These are phyloP conservation scores for Acidiella bohemica DNA, from an alignment of 495 filamentous ascomycete genomes.

Conservation along the genomic window DNA sequence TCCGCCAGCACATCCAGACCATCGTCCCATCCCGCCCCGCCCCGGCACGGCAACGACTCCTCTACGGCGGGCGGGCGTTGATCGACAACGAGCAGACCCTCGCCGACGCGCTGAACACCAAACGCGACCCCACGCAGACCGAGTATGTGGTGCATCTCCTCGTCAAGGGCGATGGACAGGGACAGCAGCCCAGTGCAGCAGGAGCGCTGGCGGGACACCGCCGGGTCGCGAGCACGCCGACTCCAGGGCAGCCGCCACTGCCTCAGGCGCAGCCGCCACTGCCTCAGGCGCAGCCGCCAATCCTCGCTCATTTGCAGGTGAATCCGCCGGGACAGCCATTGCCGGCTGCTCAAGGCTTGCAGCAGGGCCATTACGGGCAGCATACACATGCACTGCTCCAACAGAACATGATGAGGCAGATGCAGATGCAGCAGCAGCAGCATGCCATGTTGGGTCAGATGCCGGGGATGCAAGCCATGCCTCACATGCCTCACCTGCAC, in stretches of 20 bases:
- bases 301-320: neutral
- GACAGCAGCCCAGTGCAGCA: too few species aligned
- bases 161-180: conserved; percentile 7
- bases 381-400: conserved; percentile 2
- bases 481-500: neutral
- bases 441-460: neutral
- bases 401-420: neutral
- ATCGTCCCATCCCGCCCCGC: conserved; percentile 22
- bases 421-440: conserved; percentile 2
- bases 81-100: conserved; percentile 27
- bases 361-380: conserved; percentile 14
- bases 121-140: conserved; percentile 11
- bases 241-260: neutral
- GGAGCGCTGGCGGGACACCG: neutral
- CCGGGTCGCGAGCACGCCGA: conserved; percentile 2
- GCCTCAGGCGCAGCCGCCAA: neutral
- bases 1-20: conserved; percentile 22
- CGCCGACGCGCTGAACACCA: conserved; percentile 24
- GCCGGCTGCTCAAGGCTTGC: neutral
- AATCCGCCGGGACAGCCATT: neutral
- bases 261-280: conserved; percentile 7
- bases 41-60: conserved; percentile 30
- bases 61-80: conserved; percentile 30
- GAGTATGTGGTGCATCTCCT: conserved; percentile 20
- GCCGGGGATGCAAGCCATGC: neutral